Evolutionary conservation across 2,329 filamentous ascomycete genomes (phyloP).

Genomic region (Diaporthe sp.): DNA sequence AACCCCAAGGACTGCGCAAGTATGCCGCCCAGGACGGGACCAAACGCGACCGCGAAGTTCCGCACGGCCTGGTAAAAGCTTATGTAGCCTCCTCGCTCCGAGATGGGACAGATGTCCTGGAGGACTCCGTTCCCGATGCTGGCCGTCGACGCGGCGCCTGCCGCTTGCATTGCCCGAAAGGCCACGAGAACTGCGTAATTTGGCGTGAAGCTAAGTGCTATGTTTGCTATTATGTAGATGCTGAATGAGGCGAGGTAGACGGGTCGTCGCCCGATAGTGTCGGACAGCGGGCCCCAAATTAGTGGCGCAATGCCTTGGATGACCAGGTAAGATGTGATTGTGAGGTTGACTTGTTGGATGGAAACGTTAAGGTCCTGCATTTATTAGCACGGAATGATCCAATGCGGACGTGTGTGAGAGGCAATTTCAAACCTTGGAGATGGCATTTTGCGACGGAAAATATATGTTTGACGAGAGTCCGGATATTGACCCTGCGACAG

Average conservation of each 20-base stretch:
- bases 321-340: slow-evolving; percentile 63
- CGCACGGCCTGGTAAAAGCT: slow-evolving; percentile 50
- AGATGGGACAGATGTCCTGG: slow-evolving; percentile 49
- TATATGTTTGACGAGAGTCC: slow-evolving; percentile 67
- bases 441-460: slow-evolving; percentile 58
- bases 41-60: slow-evolving; percentile 49
- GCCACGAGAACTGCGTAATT: slow-evolving; percentile 60
- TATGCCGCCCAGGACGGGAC: slow-evolving; percentile 52
- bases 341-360: slow-evolving; percentile 53
- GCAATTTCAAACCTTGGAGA: slow-evolving; percentile 50
- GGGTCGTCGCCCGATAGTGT: slow-evolving; percentile 59
- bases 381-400: neutral
- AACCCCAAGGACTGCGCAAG: slow-evolving; percentile 49
- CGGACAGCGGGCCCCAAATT: slow-evolving; percentile 64
- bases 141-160: slow-evolving; percentile 62
- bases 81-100: slow-evolving; percentile 50
- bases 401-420: neutral
- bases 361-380: slow-evolving; percentile 50
- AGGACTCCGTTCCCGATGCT: slow-evolving; percentile 58
- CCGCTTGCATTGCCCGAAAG: slow-evolving; percentile 62
- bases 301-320: slow-evolving; percentile 65
- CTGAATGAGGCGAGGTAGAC: slow-evolving; percentile 60
- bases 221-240: slow-evolving; percentile 62
- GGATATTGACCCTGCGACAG: slow-evolving; percentile 66
- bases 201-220: slow-evolving; percentile 59